Evolutionary conservation across 2,329 filamentous ascomycete species (phyloP).

Genomic region (Knoxdaviesia capensis): DNA sequence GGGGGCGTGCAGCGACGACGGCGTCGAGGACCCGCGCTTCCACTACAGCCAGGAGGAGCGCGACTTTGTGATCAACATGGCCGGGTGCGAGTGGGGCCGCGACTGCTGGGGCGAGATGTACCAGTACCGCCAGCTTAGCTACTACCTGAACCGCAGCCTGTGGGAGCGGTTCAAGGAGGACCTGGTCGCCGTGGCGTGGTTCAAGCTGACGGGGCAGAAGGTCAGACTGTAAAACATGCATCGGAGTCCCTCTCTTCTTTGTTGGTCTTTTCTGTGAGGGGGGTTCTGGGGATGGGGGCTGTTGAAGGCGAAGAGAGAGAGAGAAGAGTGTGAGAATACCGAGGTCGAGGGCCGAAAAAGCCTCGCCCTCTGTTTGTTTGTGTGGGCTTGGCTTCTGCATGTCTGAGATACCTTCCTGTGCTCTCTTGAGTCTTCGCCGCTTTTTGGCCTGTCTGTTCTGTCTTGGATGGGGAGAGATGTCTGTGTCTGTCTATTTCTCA

Average conservation of each 20-base stretch:
- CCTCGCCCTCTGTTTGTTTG: neutral
- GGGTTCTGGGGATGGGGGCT: neutral
- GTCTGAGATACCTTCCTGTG: too few species aligned
- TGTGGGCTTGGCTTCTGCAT: too few species aligned
- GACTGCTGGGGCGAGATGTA: constrained; percentile 99
- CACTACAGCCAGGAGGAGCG: constrained; percentile 75
- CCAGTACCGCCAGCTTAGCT: constrained; percentile 78
- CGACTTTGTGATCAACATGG: constrained; percentile 97
- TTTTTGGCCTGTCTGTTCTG: too few species aligned
- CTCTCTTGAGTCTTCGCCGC: too few species aligned
- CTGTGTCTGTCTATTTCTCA: neutral
- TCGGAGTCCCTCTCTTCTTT: constrained; percentile 6
- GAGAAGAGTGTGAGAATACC: neutral
- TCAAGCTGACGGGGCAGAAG: constrained; percentile 39
- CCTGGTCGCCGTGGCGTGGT: constrained; percentile 37
- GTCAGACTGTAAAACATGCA: constrained; percentile 27
- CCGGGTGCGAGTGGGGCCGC: constrained; percentile 86
- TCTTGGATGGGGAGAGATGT: neutral
- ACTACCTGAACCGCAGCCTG: constrained; percentile 62
- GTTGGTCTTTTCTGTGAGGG: constrained; percentile 1
- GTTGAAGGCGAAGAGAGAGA: neutral
- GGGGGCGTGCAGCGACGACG: constrained; percentile 65
- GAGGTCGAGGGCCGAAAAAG: neutral
- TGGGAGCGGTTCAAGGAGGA: constrained; percentile 66
- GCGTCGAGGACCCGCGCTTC: constrained; percentile 48